Base-by-base conservation (phyloP, 441 rosid genomes). In the Syzygium syzygioides region DNA sequence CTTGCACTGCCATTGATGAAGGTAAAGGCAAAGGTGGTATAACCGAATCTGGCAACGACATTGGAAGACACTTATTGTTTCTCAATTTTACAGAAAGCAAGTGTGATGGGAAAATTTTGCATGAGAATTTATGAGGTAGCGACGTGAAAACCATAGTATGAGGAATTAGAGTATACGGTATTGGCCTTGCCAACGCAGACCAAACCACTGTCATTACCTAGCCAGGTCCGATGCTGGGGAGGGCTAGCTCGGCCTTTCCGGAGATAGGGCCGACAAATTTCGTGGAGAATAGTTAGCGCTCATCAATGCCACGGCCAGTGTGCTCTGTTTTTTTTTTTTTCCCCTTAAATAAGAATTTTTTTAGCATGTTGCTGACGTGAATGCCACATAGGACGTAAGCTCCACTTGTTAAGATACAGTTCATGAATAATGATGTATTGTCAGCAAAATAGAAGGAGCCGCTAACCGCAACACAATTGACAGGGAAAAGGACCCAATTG, bases 381-480 rank as follows among this genome's bases (percentile, higher is more conserved):
- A 32, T 66, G 79, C 45, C 6, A 66, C 45, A 4, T 4, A 66
- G 79, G 45, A 10, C 79, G 30, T 64, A 32, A 66, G 14, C 25
- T 66, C 79, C 25, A 2, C 7, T 18, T 66, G 79, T 66, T 45
- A 32, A 66, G 6, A 18, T 66, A 32, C 45, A 9, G 20, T 66
- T 34, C 79, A 32, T 66, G 9, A 32, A 18, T 7, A 66, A 18
- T 66, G 0, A 18, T 32, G 0, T 0, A 0, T 18, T 9, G 48
- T 71, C 50, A 37, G 50, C 80, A 60, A 59, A 13, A 3, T 60
- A 60, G 18, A 6, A 60, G 68, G 68, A 60, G 14, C 68, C 32
- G 68, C 9, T 23, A 20, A 37, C 48, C 50, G 5, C 4, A 37
- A 9, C 37, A 12, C 52, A 26, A 76, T 41, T 23, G 83, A 76